Conservation (phyloP, 2,329 filamentous ascomycete genomes). For the Endoconidiophora polonica region DNA sequence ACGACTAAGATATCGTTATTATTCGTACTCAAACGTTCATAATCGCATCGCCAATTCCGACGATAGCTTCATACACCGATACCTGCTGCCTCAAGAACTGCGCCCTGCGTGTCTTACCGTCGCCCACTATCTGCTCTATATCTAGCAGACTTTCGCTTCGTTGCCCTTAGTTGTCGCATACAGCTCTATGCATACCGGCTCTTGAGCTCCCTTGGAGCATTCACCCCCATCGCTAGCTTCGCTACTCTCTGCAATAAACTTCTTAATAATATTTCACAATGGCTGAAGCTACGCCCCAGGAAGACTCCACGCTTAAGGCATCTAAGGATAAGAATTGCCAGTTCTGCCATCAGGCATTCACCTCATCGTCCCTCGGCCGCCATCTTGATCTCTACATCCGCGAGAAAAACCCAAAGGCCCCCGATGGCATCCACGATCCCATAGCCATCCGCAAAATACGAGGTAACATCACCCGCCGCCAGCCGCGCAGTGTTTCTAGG, state of each 20-base stretch:
- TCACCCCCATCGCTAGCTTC: neutral
- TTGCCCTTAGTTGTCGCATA: neutral
- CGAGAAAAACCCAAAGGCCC: slow-evolving; percentile 73
- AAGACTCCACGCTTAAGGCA: slow-evolving; percentile 21
- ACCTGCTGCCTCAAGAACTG: too few species aligned
- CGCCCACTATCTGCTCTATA: slow-evolving; percentile 3
- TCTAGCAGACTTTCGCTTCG: slow-evolving; percentile 9
- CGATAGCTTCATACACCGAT: neutral
- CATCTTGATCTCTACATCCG: slow-evolving; percentile 92
- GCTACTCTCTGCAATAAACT: neutral
- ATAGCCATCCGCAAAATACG: slow-evolving; percentile 74
- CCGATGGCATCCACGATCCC: slow-evolving; percentile 79
- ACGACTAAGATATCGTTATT: neutral
- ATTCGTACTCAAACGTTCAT: neutral
- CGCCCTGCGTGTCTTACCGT: too few species aligned
- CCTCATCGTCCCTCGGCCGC: slow-evolving; percentile 79
- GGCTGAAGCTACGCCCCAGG: slow-evolving; percentile 20
- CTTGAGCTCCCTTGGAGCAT: slow-evolving; percentile 12
- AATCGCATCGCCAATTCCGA: neutral
- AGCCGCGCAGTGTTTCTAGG: slow-evolving; percentile 41
- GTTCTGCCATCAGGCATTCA: slow-evolving; percentile 80
- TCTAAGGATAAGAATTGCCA: slow-evolving; percentile 77
- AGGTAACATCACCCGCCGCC: slow-evolving; percentile 70
- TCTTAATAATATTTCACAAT: slow-evolving; percentile 16
- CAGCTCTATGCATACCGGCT: slow-evolving; percentile 9